A percentile compares a stretch with the other conserved stretches of the same genome.
phyloP scores from a whole-genome alignment of 768 basidiomycete species.

The Sporobolomyces roseus region DNA sequence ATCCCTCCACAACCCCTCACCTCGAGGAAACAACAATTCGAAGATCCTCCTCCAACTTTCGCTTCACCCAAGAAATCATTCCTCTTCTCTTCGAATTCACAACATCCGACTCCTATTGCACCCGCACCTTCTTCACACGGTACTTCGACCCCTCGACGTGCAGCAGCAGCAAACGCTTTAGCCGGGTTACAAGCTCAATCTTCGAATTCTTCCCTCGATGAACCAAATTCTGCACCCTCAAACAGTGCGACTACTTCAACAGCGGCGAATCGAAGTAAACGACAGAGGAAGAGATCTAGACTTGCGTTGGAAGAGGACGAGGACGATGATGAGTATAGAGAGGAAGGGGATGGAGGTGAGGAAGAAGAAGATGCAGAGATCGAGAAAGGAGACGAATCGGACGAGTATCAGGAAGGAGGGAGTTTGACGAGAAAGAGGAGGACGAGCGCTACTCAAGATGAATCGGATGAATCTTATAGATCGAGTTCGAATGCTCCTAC shows the following conservation, averaged over 20 bases:
- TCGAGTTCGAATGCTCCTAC: constrained; percentile 6
- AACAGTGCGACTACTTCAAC: constrained; percentile 47
- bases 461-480: constrained; percentile 25
- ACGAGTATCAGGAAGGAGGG: neutral
- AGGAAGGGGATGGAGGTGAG: no score
- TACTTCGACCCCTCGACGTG: constrained; percentile 7
- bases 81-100: neutral
- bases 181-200: constrained; percentile 52
- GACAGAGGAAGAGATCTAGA: constrained; percentile 2
- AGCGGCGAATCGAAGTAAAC: constrained; percentile 57
- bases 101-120: neutral
- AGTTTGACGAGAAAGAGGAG: constrained; percentile 22
- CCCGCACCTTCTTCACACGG: no score
- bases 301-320: neutral
- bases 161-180: constrained; percentile 45
- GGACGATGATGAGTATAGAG: neutral
- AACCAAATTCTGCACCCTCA: constrained; percentile 55
- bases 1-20: constrained; percentile 2
- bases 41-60: constrained; percentile 18
- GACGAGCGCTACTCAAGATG: neutral
- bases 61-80: no score
- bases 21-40: no score
- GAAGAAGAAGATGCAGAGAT: no score
- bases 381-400: neutral
- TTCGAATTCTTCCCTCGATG: constrained; percentile 67